A percentile compares a stretch with the other conserved stretches of the same genome.
Conservation (phyloP, 805 yeast genomes). For the Grigorovia jiainica region DNA sequence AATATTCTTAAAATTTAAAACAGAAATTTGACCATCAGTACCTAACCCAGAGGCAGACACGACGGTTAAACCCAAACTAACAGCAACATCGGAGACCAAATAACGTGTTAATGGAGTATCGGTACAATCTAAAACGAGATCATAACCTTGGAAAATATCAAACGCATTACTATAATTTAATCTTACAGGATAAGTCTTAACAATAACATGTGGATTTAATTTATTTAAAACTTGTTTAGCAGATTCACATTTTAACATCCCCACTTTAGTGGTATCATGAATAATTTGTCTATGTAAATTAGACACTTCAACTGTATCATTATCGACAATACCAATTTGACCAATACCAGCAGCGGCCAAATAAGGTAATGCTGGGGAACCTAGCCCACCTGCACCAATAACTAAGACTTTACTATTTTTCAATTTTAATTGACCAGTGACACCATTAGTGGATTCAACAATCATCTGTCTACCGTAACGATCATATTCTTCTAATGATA, state of each 20-base stretch:
- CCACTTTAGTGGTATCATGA: conserved; percentile 60
- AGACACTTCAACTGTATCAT: conserved; percentile 73
- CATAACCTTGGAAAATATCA: conserved; percentile 53
- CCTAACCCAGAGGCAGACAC: conserved; percentile 89
- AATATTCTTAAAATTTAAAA: conserved; percentile 50
- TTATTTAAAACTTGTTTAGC: conserved; percentile 46
- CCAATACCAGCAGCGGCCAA: conserved; percentile 87
- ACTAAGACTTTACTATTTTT: conserved; percentile 56
- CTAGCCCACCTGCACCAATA: conserved; percentile 95
- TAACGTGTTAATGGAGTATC: conserved; percentile 87
- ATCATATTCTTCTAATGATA: conserved; percentile 55
- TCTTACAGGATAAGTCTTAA: conserved; percentile 43
- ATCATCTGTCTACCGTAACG: conserved; percentile 94
- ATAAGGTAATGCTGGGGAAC: conserved; percentile 83
- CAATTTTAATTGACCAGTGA: conserved; percentile 47
- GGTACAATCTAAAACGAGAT: conserved; percentile 82
- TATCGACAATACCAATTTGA: conserved; percentile 74
- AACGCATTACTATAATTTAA: conserved; percentile 52
- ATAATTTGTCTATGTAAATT: conserved; percentile 86
- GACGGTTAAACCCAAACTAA: conserved; percentile 54
- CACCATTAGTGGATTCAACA: conserved; percentile 65
- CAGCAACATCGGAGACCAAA: conserved; percentile 77
- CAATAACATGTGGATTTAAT: conserved; percentile 61
- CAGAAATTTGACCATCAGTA: conserved; percentile 81
- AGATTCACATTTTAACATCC: conserved; percentile 67